Conservation (phyloP, 768 basidiomycete species). For the Boletus edulis region DNA sequence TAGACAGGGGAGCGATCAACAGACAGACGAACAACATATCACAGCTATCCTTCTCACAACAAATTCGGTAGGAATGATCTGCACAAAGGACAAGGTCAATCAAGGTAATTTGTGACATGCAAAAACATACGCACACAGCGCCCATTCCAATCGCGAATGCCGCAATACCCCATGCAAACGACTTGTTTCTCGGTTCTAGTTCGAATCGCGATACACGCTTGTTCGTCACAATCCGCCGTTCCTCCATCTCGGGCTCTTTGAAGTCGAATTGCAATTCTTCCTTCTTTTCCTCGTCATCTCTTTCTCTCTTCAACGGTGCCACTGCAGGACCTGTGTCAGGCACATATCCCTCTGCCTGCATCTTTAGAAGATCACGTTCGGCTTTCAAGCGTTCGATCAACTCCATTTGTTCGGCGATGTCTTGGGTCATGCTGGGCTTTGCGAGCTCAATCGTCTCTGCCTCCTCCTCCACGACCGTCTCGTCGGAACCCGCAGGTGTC, state of each 20-base stretch:
- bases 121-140: slow-evolving; percentile 62
- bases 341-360: slow-evolving; percentile 19
- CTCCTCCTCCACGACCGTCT: slow-evolving; percentile 67
- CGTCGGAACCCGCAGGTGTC: slow-evolving; percentile 56
- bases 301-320: slow-evolving; percentile 44
- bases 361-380: slow-evolving; percentile 44
- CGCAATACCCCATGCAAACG: slow-evolving; percentile 78
- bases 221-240: slow-evolving; percentile 61
- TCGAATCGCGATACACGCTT: slow-evolving; percentile 55
- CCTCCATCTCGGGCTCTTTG: slow-evolving; percentile 63
- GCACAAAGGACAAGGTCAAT: not conserved
- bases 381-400: slow-evolving; percentile 72
- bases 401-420: slow-evolving; percentile 75
- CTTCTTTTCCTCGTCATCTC: slow-evolving; percentile 46
- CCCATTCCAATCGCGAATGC: slow-evolving; percentile 83
- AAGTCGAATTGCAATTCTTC: slow-evolving; percentile 57
- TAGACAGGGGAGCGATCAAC: slow-evolving; percentile 4
- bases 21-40: slow-evolving; percentile 16
- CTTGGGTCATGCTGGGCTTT: slow-evolving; percentile 62
- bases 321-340: slow-evolving; percentile 21
- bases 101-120: not conserved
- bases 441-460: slow-evolving; percentile 55
- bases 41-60: slow-evolving; percentile 38
- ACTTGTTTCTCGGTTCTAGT: slow-evolving; percentile 67
- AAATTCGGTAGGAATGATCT: slow-evolving; percentile 63